Evolutionary conservation across 108 stramenopile species (phyloP).

Genomic region (Conticribra weissflogii): DNA sequence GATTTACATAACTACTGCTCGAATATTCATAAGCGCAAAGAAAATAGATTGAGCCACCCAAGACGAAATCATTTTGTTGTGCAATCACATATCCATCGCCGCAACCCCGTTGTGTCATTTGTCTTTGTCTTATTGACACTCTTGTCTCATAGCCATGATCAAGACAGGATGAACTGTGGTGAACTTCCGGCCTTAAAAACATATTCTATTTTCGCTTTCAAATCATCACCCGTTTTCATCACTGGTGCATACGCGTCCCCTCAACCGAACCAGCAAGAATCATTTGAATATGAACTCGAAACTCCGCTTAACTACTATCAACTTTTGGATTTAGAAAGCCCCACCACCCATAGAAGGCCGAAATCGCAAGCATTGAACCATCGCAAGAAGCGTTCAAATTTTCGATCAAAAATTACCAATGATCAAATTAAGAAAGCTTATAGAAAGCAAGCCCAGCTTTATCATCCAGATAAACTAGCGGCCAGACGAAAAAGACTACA

Average conservation of each 20-base stretch:
- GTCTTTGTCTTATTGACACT: background rate
- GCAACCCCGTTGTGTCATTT: no score
- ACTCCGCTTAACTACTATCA: constrained; percentile 43
- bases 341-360: constrained; percentile 37
- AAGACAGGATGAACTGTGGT: background rate
- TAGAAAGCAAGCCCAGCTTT: constrained; percentile 71
- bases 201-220: background rate
- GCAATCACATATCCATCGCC: no score
- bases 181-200: background rate
- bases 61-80: no score
- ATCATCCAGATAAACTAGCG: constrained; percentile 73
- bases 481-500: constrained; percentile 30
- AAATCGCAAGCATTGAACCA: constrained; percentile 26
- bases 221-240: background rate
- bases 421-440: constrained; percentile 76
- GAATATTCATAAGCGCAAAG: no score
- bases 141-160: background rate
- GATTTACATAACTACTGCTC: no score
- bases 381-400: constrained; percentile 36
- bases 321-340: constrained; percentile 37
- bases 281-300: background rate
- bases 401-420: constrained; percentile 47
- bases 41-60: no score
- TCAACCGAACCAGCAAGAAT: background rate
- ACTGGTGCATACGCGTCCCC: background rate